Percentiles rank a stretch among this genome's conserved stretches.
phyloP scores from a whole-genome alignment of 805 yeast species.

The Metschnikowia santaceciliae region DNA sequence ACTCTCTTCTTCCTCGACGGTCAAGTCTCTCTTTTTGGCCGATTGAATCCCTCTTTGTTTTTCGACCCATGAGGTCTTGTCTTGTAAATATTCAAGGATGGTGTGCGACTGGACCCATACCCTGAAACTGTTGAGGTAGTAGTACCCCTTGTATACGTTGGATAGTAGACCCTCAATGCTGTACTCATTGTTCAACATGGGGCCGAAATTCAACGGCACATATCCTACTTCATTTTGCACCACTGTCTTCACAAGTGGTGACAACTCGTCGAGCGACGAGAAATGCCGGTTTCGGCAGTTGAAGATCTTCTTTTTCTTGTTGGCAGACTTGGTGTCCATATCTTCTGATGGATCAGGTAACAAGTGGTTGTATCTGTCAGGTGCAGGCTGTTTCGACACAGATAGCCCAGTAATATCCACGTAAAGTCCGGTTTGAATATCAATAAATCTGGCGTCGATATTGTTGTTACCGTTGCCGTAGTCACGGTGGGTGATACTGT shows the following conservation, averaged over 20 bases:
- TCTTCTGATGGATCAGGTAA: conserved; percentile 1
- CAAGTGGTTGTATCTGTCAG: conserved; percentile 4
- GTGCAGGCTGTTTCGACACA: conserved; percentile 9
- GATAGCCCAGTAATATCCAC: conserved; percentile 19
- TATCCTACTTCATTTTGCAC: conserved; percentile 23
- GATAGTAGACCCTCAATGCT: conserved; percentile 6
- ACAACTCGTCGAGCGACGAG: conserved; percentile 18
- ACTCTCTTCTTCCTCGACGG: neutral
- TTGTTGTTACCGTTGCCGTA: conserved; percentile 21
- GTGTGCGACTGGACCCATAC: conserved; percentile 17
- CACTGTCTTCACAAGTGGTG: conserved; percentile 17
- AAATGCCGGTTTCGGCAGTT: conserved; percentile 38
- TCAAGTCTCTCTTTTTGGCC: neutral
- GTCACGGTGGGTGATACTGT: conserved; percentile 10
- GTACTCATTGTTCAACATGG: conserved; percentile 29
- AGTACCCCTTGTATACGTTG: conserved; percentile 1
- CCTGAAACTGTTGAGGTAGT: conserved; percentile 10
- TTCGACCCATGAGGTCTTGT: conserved; percentile 24
- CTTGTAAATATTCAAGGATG: conserved; percentile 24
- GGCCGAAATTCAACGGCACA: conserved; percentile 28
- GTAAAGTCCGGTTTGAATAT: conserved; percentile 24
- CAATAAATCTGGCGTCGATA: conserved; percentile 37
- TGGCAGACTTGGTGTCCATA: conserved; percentile 5
- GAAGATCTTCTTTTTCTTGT: conserved; percentile 27
- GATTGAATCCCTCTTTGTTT: conserved; percentile 2